phyloP scores from a whole-genome alignment of 208 protist species.

The Endotrypanum monterogeii region DNA sequence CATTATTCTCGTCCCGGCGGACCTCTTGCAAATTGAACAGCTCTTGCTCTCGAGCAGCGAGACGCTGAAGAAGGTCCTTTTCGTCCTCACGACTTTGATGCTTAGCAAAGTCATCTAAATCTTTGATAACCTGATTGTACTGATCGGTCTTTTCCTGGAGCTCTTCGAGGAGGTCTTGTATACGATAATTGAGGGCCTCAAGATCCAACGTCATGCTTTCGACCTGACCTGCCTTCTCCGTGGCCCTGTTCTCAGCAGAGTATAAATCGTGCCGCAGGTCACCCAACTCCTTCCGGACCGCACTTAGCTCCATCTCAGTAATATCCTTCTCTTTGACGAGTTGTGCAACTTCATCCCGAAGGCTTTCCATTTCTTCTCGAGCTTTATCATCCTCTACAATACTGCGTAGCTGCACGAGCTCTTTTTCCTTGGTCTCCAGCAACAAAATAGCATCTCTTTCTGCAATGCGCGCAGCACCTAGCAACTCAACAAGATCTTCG shows the following conservation, averaged over 20 bases:
- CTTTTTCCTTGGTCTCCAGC: conserved; percentile 35
- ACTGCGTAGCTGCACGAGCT: conserved; percentile 27
- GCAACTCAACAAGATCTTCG: conserved; percentile 33
- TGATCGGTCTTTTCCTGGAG: conserved; percentile 59
- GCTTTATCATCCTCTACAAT: conserved; percentile 11
- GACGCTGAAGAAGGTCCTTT: conserved; percentile 56
- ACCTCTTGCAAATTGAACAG: conserved; percentile 68
- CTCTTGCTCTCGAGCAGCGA: conserved; percentile 65
- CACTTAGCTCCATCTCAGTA: conserved; percentile 28
- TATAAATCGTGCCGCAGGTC: conserved; percentile 15
- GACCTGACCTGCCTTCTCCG: conserved; percentile 20
- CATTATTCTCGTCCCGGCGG: conserved; percentile 49
- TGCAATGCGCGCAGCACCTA: conserved; percentile 23
- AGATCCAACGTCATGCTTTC: conserved; percentile 40
- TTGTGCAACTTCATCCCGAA: conserved; percentile 19
- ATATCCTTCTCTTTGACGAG: conserved; percentile 35
- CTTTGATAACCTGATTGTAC: conserved; percentile 63
- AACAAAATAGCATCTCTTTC: conserved; percentile 32
- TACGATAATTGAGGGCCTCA: conserved; percentile 40
- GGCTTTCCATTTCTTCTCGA: conserved; percentile 21
- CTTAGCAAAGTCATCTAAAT: conserved; percentile 64
- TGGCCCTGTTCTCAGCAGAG: conserved; percentile 19
- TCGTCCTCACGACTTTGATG: conserved; percentile 57
- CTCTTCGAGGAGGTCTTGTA: conserved; percentile 57
- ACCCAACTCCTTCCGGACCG: conserved; percentile 28